A percentile compares a stretch with the other conserved stretches of the same genome.
phyloP scores from a whole-genome alignment of 164 flowering plant genomes.

The Sedum album region DNA sequence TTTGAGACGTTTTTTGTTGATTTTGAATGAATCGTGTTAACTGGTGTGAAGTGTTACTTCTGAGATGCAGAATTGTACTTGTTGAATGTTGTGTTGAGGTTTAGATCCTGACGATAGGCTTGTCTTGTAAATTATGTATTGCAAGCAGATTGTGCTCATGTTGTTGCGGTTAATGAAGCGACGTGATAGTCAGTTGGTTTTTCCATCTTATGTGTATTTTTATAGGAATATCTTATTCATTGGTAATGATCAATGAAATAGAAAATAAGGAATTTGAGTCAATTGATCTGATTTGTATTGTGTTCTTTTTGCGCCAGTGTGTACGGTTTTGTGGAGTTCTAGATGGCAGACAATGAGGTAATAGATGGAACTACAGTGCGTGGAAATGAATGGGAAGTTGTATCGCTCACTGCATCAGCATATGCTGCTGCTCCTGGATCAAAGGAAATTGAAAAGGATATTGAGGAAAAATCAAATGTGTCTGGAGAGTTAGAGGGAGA shows the following conservation, averaged over 20 bases:
- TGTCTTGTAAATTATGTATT: no score
- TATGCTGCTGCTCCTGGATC: constrained; percentile 92
- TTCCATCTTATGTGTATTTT: no score
- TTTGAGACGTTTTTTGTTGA: not conserved
- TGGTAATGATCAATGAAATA: no score
- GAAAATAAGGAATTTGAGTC: not conserved
- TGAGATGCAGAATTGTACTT: no score
- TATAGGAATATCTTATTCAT: no score
- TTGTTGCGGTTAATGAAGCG: no score
- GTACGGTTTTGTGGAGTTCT: not conserved
- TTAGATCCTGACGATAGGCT: no score
- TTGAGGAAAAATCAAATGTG: constrained; percentile 20
- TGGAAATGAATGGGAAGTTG: constrained; percentile 98
- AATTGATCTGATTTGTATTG: not conserved
- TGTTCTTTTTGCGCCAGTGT: not conserved
- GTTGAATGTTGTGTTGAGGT: not conserved
- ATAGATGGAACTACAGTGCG: constrained; percentile 38
- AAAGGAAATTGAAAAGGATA: constrained; percentile 23
- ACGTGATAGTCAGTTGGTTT: no score
- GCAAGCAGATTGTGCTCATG: no score
- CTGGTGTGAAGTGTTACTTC: not conserved
- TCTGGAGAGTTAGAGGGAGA: constrained; percentile 29
- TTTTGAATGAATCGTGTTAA: not conserved
- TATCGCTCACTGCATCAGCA: constrained; percentile 86
- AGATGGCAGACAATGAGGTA: constrained; percentile 47